Evolutionary conservation across 1,284 basidiomycete species (phyloP).

Genomic region (Melampsora larici-populina): DNA sequence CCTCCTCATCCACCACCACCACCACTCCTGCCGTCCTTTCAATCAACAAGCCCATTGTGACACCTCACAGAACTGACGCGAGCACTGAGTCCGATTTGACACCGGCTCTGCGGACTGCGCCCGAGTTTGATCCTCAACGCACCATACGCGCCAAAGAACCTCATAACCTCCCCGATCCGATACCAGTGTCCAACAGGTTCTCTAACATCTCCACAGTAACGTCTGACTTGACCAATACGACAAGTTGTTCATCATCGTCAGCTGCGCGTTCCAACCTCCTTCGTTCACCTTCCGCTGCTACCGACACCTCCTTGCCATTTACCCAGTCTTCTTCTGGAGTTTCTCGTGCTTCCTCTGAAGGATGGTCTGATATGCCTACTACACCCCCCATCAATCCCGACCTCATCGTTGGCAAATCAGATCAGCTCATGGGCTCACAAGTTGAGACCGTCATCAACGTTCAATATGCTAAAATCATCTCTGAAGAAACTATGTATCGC

Average conservation of each 20-base stretch:
- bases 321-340: conserved; percentile 39
- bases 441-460: conserved; percentile 24
- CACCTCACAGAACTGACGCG: background rate
- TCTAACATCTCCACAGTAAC: conserved; percentile 10
- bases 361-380: conserved; percentile 42
- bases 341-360: conserved; percentile 42
- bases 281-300: conserved; percentile 32
- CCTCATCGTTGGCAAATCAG: conserved; percentile 10
- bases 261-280: conserved; percentile 10
- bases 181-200: conserved; percentile 4
- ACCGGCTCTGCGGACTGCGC: background rate
- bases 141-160: conserved; percentile 31
- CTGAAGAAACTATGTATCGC: conserved; percentile 45
- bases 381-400: conserved; percentile 25
- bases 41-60: background rate
- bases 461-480: conserved; percentile 37
- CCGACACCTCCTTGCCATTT: conserved; percentile 36
- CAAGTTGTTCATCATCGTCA: conserved; percentile 26
- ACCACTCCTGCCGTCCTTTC: background rate
- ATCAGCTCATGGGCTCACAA: background rate
- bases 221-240: conserved; percentile 6
- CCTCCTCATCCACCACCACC: background rate
- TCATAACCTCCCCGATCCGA: background rate
- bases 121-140: conserved; percentile 32
- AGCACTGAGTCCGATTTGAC: conserved; percentile 11